Conservation (phyloP, 345 rosid genomes). For the Iberis pinnata region DNA sequence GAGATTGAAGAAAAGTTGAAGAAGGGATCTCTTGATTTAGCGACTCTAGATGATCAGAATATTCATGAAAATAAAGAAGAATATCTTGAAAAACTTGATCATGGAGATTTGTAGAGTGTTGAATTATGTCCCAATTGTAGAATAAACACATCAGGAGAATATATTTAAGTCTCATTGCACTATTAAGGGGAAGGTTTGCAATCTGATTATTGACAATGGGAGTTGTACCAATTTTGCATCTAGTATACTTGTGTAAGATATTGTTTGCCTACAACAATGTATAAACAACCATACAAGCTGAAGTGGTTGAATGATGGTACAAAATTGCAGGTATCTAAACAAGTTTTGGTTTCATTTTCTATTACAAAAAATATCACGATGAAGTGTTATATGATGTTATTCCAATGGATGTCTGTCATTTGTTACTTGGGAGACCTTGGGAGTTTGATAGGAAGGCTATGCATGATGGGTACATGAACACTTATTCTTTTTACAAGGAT, state of each 20-base stretch:
- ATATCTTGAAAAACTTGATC: too few species aligned
- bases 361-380: neutral
- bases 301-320: neutral
- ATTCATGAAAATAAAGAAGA: too few species aligned
- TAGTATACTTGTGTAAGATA: neutral
- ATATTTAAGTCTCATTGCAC: neutral
- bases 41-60: too few species aligned
- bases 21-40: too few species aligned
- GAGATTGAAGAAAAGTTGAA: too few species aligned
- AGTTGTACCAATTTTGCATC: neutral
- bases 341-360: neutral
- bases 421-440: neutral
- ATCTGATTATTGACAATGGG: neutral
- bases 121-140: neutral
- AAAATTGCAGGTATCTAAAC: neutral
- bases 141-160: neutral
- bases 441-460: neutral
- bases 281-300: neutral
- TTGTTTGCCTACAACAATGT: neutral
- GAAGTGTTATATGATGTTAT: neutral
- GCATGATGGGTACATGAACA: neutral
- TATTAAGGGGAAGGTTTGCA: neutral
- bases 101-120: too few species aligned
- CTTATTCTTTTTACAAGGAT: too few species aligned
- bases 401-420: neutral